A percentile compares a stretch with the other conserved stretches of the same genome.
These are phyloP conservation scores for Pyrus bretschneideri DNA, from an alignment of 306 rosid genomes.

Conservation along the genomic window DNA sequence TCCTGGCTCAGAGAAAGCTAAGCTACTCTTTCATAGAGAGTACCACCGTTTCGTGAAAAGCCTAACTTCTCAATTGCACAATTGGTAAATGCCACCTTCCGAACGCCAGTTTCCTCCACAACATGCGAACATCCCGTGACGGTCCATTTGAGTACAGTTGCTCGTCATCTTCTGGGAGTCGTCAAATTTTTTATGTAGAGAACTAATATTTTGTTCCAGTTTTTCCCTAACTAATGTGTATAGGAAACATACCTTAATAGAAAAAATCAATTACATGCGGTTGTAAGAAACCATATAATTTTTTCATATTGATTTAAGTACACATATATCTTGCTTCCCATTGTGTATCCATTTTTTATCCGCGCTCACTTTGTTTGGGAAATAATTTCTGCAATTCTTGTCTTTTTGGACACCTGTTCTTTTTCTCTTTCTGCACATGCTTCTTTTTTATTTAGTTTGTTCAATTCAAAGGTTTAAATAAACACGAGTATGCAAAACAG, in stretches of 20 bases:
- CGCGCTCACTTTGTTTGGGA: no score
- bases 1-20: constrained; percentile 82
- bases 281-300: background rate
- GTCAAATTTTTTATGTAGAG: background rate
- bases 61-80: constrained; percentile 77
- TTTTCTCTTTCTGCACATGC: no score
- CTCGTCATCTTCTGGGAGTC: background rate
- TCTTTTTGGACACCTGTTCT: no score
- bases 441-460: no score
- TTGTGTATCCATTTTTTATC: background rate
- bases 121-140: background rate
- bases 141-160: background rate
- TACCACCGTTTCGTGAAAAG: constrained; percentile 82
- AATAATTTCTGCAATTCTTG: no score
- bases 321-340: no score
- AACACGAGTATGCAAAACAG: no score
- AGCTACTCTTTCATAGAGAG: constrained; percentile 64
- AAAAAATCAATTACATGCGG: background rate
- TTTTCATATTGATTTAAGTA: no score
- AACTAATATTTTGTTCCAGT: background rate
- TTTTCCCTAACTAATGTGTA: background rate
- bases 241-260: background rate
- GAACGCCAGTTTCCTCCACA: background rate
- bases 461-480: no score
- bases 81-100: constrained; percentile 46